These are phyloP conservation scores for Dictyostelium purpureum DNA, from an alignment of 78 protist species.

Conservation along the genomic window DNA sequence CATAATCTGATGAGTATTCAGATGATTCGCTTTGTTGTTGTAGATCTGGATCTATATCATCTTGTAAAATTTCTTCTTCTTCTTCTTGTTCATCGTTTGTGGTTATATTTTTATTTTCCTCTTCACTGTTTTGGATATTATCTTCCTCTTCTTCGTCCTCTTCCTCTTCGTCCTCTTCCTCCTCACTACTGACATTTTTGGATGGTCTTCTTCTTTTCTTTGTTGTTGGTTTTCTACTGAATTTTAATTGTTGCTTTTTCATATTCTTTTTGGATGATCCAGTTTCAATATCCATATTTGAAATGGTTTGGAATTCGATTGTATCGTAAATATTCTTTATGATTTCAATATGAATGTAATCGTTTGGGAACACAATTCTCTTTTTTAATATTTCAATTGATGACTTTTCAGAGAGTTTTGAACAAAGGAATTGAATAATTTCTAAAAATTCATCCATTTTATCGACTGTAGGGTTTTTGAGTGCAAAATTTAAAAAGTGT, in stretches of 20 bases:
- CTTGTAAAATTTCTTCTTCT: not conserved
- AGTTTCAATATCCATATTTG: not conserved
- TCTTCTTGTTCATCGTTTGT: not conserved
- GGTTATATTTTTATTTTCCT: not conserved
- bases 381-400: not conserved
- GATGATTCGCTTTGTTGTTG: not conserved
- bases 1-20: constrained; percentile 12
- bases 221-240: not conserved
- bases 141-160: not conserved
- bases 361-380: not conserved
- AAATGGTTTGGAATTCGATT: not conserved
- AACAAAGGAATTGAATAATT: not conserved
- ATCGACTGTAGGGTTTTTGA: not conserved
- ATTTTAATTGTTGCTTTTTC: not conserved
- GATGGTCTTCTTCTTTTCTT: constrained; percentile 5
- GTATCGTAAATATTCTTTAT: not conserved
- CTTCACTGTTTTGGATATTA: not conserved
- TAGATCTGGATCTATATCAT: not conserved
- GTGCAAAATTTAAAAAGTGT: not conserved
- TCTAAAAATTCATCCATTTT: not conserved
- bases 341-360: not conserved
- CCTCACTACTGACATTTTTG: constrained; percentile 3
- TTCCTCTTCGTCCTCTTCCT: constrained; percentile 3
- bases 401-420: constrained; percentile 1
- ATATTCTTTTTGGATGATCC: not conserved